Evolutionary conservation across 2,329 filamentous ascomycete genomes (phyloP).

Genomic region (Hypoxylon sp.): DNA sequence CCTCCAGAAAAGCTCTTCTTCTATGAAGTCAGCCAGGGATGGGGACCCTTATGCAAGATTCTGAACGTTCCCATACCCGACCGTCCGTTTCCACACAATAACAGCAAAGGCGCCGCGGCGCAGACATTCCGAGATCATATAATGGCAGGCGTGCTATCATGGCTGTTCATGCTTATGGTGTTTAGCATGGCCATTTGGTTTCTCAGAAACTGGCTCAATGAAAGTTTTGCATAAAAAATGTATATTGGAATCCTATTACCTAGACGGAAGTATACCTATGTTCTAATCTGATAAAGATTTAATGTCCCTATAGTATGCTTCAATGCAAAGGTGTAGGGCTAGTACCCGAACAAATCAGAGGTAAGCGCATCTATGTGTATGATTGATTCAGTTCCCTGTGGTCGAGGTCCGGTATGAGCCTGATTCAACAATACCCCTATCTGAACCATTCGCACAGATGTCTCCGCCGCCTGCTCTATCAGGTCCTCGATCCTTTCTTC

Average conservation of each 20-base stretch:
- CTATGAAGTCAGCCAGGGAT: conserved; percentile 54
- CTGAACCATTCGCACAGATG: conserved; percentile 4
- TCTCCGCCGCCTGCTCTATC: not conserved
- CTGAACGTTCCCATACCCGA: conserved; percentile 53
- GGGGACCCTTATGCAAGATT: conserved; percentile 54
- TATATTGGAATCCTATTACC: conserved; percentile 2
- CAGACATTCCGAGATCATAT: conserved; percentile 48
- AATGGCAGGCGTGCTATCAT: conserved; percentile 46
- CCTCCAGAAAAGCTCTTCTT: conserved; percentile 53
- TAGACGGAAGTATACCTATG: not conserved
- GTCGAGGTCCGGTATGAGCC: not conserved
- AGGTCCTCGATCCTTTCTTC: not conserved
- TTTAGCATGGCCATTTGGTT: conserved; percentile 43
- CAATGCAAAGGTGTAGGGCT: not conserved
- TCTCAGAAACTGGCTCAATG: conserved; percentile 33
- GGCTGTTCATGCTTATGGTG: conserved; percentile 48
- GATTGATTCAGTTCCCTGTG: not conserved
- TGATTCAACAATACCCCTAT: not conserved
- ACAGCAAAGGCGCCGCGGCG: conserved; percentile 49
- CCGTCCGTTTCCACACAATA: conserved; percentile 54
- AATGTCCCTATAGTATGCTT: not conserved
- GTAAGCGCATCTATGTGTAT: too few species aligned
- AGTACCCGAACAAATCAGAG: too few species aligned
- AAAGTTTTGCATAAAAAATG: conserved; percentile 23
- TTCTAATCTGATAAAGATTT: not conserved